Percentiles rank a stretch among this genome's conserved stretches.
Evolutionary conservation across 257 asterid genomes (phyloP).

Genomic region (Ophiorrhiza pumila): DNA sequence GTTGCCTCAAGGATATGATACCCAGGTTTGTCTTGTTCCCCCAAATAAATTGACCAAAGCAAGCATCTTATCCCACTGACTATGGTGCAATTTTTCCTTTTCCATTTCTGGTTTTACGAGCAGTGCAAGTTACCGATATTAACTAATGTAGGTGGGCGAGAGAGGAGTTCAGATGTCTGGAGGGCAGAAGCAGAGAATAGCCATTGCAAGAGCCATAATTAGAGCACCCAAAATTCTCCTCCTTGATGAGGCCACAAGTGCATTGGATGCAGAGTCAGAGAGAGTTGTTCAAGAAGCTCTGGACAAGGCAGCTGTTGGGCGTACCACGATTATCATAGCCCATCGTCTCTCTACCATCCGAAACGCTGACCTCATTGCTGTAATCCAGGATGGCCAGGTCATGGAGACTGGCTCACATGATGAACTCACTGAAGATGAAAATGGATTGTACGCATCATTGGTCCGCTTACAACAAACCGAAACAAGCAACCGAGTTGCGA

Average conservation of each 20-base stretch:
- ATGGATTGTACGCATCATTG: constrained; percentile 57
- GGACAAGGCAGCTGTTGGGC: constrained; percentile 78
- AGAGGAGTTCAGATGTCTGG: constrained; percentile 94
- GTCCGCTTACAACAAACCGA: constrained; percentile 64
- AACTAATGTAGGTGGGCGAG: constrained; percentile 86
- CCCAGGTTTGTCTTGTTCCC: constrained; percentile 50
- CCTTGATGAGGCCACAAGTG: constrained; percentile 94
- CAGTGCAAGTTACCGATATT: not conserved
- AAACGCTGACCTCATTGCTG: constrained; percentile 70
- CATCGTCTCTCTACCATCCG: constrained; percentile 94
- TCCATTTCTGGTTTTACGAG: not conserved
- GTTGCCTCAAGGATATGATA: constrained; percentile 84
- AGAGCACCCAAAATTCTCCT: constrained; percentile 80
- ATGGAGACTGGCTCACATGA: constrained; percentile 68
- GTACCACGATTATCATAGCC: constrained; percentile 78
- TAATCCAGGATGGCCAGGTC: constrained; percentile 65
- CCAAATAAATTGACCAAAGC: not conserved
- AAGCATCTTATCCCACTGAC: not conserved
- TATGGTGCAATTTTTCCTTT: not conserved
- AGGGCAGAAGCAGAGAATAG: constrained; percentile 95
- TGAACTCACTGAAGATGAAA: constrained; percentile 38
- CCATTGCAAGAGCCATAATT: constrained; percentile 86
- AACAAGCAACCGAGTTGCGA: constrained; percentile 17
- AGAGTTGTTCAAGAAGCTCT: constrained; percentile 79
- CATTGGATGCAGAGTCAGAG: constrained; percentile 85